phyloP scores from a whole-genome alignment of 73 alveolate species.

The Uronychia setigera region DNA sequence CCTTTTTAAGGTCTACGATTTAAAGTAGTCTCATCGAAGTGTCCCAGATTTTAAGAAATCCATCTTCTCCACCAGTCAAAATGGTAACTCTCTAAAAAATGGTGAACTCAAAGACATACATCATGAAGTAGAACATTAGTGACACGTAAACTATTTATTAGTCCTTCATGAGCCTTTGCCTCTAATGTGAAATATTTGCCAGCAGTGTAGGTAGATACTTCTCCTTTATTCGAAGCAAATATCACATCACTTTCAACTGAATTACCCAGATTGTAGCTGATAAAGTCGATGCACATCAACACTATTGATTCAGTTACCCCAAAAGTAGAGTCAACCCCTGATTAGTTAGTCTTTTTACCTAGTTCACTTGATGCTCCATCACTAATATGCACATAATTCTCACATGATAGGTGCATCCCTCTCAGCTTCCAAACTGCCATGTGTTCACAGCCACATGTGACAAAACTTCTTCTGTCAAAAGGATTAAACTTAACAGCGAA shows the following conservation, averaged over 20 bases:
- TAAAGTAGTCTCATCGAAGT: conserved; percentile 51
- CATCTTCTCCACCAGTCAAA: conserved; percentile 96
- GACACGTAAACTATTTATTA: conserved; percentile 87
- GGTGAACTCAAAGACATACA: neutral
- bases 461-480: conserved; percentile 75
- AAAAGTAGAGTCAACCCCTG: conserved; percentile 35
- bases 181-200: conserved; percentile 83
- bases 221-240: conserved; percentile 92
- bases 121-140: conserved; percentile 50
- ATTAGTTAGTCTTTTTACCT: conserved; percentile 43
- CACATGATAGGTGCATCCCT: conserved; percentile 80
- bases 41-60: conserved; percentile 93
- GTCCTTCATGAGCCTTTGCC: conserved; percentile 90
- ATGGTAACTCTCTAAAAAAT: conserved; percentile 43
- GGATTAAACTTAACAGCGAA: conserved; percentile 85
- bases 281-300: conserved; percentile 71
- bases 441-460: conserved; percentile 90
- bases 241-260: conserved; percentile 81
- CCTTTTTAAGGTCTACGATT: conserved; percentile 42
- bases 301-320: conserved; percentile 45
- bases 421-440: conserved; percentile 86
- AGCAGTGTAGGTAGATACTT: conserved; percentile 82
- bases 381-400: conserved; percentile 9
- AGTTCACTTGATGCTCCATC: neutral
- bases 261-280: conserved; percentile 57